A percentile compares a stretch with the other conserved stretches of the same genome.
Conservation (phyloP, 148 eudicot species). For the Amaranthus hypochondriacus region DNA sequence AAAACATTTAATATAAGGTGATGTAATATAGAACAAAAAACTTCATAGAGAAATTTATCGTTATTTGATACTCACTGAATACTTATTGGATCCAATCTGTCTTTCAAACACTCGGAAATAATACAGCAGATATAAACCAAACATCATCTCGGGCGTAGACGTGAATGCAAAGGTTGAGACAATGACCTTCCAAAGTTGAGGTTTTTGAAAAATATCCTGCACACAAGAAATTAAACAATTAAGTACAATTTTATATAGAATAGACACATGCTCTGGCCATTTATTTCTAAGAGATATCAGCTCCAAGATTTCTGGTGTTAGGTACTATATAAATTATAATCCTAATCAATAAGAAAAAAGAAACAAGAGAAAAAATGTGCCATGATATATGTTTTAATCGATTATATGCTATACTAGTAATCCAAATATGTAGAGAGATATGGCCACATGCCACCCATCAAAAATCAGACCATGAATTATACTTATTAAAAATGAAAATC, state of each 20-base stretch:
- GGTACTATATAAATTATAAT: background rate
- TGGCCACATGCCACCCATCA: background rate
- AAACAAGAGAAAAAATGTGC: background rate
- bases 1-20: background rate
- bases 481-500: background rate
- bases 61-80: conserved; percentile 54
- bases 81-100: conserved; percentile 94
- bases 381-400: too few relatives aligned
- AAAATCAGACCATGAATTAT: background rate
- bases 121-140: conserved; percentile 81
- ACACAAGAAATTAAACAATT: conserved; percentile 12
- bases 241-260: background rate
- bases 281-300: background rate
- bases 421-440: too few relatives aligned
- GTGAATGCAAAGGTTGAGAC: conserved; percentile 73
- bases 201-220: conserved; percentile 81
- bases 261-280: background rate
- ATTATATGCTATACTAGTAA: too few relatives aligned
- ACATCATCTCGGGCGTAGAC: conserved; percentile 84
- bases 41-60: background rate
- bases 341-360: background rate
- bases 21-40: conserved; percentile 8
- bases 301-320: background rate
- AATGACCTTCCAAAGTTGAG: conserved; percentile 78
- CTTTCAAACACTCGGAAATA: conserved; percentile 97